phyloP scores from a whole-genome alignment of 176 grass and related monocot genomes.

The Carex scoparia region DNA sequence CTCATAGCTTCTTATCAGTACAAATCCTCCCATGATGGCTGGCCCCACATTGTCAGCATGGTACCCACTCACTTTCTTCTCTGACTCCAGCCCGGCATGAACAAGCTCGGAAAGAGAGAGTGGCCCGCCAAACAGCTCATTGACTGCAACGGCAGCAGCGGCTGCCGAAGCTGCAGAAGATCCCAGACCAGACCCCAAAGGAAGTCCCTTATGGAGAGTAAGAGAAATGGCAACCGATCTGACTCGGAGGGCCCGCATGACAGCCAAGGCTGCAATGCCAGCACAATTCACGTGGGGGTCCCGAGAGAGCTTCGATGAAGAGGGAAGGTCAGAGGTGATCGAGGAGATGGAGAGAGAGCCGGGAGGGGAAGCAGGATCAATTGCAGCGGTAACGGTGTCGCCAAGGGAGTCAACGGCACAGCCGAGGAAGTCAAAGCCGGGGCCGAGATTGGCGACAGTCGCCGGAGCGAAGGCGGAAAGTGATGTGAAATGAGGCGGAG shows the following conservation, averaged over 20 bases:
- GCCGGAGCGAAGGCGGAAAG: conserved; percentile 51
- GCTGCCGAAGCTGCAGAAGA: conserved; percentile 39
- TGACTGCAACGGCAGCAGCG: conserved; percentile 36
- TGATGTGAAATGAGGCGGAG: conserved; percentile 44
- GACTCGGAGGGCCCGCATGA: conserved; percentile 38
- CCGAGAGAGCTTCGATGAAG: conserved; percentile 22
- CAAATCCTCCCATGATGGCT: conserved; percentile 60
- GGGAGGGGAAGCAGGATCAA: conserved; percentile 32
- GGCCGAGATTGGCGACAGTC: conserved; percentile 42
- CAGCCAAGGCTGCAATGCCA: conserved; percentile 37
- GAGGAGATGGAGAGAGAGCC: conserved; percentile 39
- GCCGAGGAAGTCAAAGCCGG: conserved; percentile 50
- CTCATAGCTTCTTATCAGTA: conserved; percentile 71
- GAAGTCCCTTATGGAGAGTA: conserved; percentile 43
- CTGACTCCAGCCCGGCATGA: conserved; percentile 63
- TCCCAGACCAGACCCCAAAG: conserved; percentile 43
- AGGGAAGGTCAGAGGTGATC: conserved; percentile 19
- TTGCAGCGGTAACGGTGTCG: conserved; percentile 42
- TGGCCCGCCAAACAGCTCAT: conserved; percentile 39
- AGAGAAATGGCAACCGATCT: conserved; percentile 41
- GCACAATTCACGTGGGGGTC: conserved; percentile 42
- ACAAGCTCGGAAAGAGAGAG: conserved; percentile 49
- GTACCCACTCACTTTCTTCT: conserved; percentile 82
- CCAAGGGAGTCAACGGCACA: conserved; percentile 36
- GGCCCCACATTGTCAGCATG: conserved; percentile 76